Evolutionary conservation across 169 alveolate genomes (phyloP).

Genomic region (Eimeria falciformis): DNA sequence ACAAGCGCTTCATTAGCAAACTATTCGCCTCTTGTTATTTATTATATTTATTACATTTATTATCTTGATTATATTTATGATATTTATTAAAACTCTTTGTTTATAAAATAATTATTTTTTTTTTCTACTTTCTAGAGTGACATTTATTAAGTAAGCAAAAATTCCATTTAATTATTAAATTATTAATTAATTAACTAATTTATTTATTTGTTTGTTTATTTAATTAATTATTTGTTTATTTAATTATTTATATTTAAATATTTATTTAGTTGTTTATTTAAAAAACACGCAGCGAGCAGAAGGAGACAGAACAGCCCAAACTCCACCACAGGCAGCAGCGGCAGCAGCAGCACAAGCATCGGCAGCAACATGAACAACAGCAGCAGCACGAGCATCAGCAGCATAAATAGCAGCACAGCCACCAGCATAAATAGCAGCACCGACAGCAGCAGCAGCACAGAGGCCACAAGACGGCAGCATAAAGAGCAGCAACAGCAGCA

Average conservation of each 20-base stretch:
- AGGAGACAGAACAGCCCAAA: background rate
- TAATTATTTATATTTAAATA: background rate
- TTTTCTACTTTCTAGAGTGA: background rate
- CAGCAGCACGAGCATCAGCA: conserved; percentile 41
- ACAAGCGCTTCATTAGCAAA: background rate
- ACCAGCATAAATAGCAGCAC: too few species aligned
- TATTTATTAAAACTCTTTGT: background rate
- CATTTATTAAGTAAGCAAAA: background rate
- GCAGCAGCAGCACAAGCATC: conserved; percentile 8
- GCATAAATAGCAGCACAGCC: too few species aligned
- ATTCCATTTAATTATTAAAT: background rate
- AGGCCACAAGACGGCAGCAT: too few species aligned
- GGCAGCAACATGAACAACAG: conserved; percentile 41
- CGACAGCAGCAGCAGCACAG: too few species aligned
- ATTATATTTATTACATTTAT: background rate
- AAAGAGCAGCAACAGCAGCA: too few species aligned
- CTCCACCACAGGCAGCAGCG: background rate
- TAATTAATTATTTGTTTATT: background rate
- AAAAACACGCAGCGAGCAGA: background rate
- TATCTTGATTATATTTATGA: background rate
- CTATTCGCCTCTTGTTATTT: background rate
- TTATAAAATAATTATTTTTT: background rate
- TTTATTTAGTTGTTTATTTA: background rate
- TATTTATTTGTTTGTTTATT: background rate
- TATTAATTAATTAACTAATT: background rate